Conservation (phyloP, 192 early-diverging fungal species). For the Spizellomyces punctatus region DNA sequence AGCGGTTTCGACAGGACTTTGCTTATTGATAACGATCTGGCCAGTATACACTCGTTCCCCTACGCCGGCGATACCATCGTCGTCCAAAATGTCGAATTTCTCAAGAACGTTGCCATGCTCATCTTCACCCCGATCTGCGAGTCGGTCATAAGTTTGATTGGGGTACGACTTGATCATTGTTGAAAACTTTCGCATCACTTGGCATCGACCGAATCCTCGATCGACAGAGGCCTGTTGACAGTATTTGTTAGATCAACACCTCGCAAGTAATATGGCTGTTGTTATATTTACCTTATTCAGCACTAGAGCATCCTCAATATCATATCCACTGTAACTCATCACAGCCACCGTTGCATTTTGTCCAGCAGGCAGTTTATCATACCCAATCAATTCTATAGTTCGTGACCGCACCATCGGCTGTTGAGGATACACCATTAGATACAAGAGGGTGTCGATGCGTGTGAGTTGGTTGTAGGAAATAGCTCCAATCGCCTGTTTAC, state of each 20-base stretch:
- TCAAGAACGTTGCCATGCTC: slow-evolving; percentile 39
- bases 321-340: slow-evolving; percentile 97
- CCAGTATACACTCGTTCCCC: slow-evolving; percentile 77
- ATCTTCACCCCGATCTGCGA: slow-evolving; percentile 61
- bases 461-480: slow-evolving; percentile 94
- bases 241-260: slow-evolving; percentile 1
- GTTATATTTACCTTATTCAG: slow-evolving; percentile 77
- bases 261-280: too few relatives aligned
- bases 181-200: slow-evolving; percentile 87
- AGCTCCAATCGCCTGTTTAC: slow-evolving; percentile 97
- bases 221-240: slow-evolving; percentile 73
- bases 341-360: slow-evolving; percentile 88
- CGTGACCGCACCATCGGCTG: slow-evolving; percentile 98
- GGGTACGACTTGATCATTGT: slow-evolving; percentile 86
- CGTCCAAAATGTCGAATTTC: slow-evolving; percentile 74
- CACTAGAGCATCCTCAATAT: slow-evolving; percentile 98
- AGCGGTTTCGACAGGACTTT: slow-evolving; percentile 77
- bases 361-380: slow-evolving; percentile 79
- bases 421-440: slow-evolving; percentile 95
- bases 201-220: slow-evolving; percentile 94
- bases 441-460: slow-evolving; percentile 92
- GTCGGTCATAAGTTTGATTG: slow-evolving; percentile 83
- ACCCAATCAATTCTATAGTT: slow-evolving; percentile 96
- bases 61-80: slow-evolving; percentile 87
- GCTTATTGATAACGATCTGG: slow-evolving; percentile 85